A percentile compares a stretch with the other conserved stretches of the same genome.
These are phyloP conservation scores for Inonotus hispidus DNA, from an alignment of 1,284 basidiomycete species.

Conservation along the genomic window DNA sequence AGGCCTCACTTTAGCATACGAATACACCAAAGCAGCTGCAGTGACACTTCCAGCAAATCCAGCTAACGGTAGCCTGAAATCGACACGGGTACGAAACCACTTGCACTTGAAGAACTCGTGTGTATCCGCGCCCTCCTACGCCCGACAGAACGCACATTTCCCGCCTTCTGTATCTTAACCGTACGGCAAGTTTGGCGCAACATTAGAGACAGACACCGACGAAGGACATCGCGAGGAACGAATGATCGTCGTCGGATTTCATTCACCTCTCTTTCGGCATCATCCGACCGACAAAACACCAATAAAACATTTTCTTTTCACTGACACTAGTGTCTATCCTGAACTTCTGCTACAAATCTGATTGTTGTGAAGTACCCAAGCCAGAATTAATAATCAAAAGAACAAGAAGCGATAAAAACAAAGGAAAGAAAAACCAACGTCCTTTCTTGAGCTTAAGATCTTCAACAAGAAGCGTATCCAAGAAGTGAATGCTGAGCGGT, in stretches of 20 bases:
- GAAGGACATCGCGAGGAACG: neutral
- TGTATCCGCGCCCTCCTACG: neutral
- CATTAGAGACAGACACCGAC: neutral
- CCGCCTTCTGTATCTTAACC: neutral
- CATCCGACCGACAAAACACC: neutral
- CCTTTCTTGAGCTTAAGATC: too few relatives aligned
- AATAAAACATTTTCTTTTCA: neutral
- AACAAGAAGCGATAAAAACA: too few relatives aligned
- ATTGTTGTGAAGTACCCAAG: too few relatives aligned
- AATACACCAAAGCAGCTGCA: constrained; percentile 3
- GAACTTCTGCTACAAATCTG: too few relatives aligned
- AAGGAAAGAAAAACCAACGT: too few relatives aligned
- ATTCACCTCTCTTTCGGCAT: neutral
- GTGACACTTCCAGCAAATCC: neutral
- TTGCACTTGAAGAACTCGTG: neutral
- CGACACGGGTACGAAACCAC: neutral
- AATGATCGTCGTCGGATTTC: neutral
- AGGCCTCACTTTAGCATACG: neutral
- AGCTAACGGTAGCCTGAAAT: neutral
- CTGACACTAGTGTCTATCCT: too few relatives aligned
- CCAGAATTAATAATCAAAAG: too few relatives aligned
- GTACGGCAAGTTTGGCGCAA: neutral
- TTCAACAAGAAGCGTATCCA: too few relatives aligned
- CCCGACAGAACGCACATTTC: neutral
- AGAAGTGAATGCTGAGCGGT: too few relatives aligned